Base-by-base conservation (phyloP, 768 basidiomycete species). In the Tylopilus vinaceipallidus region DNA sequence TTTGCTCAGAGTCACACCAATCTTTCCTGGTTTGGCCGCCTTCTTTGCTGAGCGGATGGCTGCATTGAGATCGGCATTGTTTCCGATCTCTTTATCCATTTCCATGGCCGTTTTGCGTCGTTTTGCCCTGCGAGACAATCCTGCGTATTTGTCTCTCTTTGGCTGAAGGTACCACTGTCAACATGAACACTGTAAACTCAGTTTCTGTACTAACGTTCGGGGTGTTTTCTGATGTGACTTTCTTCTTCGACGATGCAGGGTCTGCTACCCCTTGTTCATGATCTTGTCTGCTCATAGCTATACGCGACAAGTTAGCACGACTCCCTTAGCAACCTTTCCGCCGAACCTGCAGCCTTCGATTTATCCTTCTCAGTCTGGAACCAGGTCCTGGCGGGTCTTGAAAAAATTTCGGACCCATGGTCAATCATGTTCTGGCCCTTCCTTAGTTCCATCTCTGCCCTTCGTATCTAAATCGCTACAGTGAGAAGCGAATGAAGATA, bases 401-500 rank as follows among this genome's bases (percentile, higher is more conserved):
- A 86, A 67, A 83, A 90, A 58, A 99, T 99, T 72, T 98, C 95
- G 11, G 77, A 81, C 68, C 90, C 81, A 55, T 98, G 92, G 65
- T 97, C 88, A 42, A 98, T 82, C 78, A 98, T 83, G 66, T 99
- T 99, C 70, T 95, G 81, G 19, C 94, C 91, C 67, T 98, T 99
- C 57, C 78, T 84, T 23, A 99, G 62, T 67, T 98, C 91, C 94
- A 98, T 97, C 68, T 99, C 95, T 13, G 91, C 95, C 65, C 79
- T 82, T 42, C 90, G 83, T 42, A 97, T 69, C 91, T 95, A 54
- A 36, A 45, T 19, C n/a, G 42, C 32, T 24, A 3, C 37, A 36
- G 22, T 64, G 36, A 63, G 52, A 44, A 49, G 46, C 20, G 2
- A 38, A 52, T 33, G 1, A 23, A 23, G 32, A 30, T n/a, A 36